phyloP scores from a whole-genome alignment of 176 grass and related monocot species.

The Lolium rigidum region DNA sequence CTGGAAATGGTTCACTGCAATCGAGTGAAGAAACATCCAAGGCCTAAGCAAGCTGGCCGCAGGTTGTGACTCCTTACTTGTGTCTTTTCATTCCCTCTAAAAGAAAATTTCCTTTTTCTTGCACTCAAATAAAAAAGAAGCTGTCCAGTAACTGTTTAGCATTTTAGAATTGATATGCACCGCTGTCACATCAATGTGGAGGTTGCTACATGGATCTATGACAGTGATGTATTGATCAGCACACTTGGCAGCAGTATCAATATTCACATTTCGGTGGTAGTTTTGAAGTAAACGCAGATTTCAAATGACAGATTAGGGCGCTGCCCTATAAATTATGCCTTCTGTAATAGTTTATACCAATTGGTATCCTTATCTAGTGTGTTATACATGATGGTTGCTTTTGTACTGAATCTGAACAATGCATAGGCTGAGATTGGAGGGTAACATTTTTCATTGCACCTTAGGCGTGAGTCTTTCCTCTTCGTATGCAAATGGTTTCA shows the following conservation, averaged over 20 bases:
- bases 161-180: not conserved
- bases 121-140: not conserved
- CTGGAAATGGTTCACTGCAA: not conserved
- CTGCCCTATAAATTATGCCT: not conserved
- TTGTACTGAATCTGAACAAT: slow-evolving; percentile 13
- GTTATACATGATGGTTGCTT: slow-evolving; percentile 3
- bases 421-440: not conserved
- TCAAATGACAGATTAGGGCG: not conserved
- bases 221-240: not conserved
- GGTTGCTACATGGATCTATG: not conserved
- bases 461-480: not conserved
- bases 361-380: not conserved
- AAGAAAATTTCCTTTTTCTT: not conserved
- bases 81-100: not conserved
- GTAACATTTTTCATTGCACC: slow-evolving; percentile 10
- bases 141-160: not conserved
- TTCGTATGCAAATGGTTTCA: not conserved
- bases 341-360: not conserved
- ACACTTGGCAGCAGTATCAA: not conserved
- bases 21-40: not conserved
- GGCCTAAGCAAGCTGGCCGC: not conserved
- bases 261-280: not conserved
- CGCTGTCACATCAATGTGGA: slow-evolving; percentile 5
- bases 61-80: not conserved
- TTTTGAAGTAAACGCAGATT: not conserved